Base-by-base conservation (phyloP, 306 rosid genomes). In the Betula pendula region DNA sequence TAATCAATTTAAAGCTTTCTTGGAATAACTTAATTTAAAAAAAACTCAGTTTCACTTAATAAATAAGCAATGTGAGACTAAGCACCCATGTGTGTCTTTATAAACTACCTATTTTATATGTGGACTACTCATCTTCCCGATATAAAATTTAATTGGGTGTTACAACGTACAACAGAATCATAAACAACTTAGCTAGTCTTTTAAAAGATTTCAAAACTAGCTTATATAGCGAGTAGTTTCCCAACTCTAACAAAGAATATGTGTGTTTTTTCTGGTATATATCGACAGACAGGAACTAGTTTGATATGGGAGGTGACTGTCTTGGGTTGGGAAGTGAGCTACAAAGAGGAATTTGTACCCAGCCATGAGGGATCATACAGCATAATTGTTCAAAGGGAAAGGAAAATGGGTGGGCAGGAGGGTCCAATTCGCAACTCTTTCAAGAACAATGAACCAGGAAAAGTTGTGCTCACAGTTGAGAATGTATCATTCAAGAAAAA, bases 291-390 rank as follows among this genome's bases (percentile, higher is more conserved):
- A 72, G 88, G 90, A 58, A 78, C 47, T 74, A 77, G 62, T 1
- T 29, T 84, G 65, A 52, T 87, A 51, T 87, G 90, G 90, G 90
- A 87, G 60, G 47, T 87, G 76, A 55, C 71, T 29, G 85, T 84
- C 49, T 43, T 84, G 74, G 90, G 88, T 20, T 87, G 90, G 90
- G 90, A 87, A 24, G 85, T 87, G 29, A 87, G 77, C 73, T 87
- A 87, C 85, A 87, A 77, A 76, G 90, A 84, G 76, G 90, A 87
- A 67, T 87, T 87, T 75, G 74, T 75, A 60, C 90, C 90, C 0
- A 69, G 3, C 22, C 81, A 87, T 62, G 90, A 87, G 44, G 90
- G 84, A 14, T 87, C 88, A 6, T 87, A 87, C 73, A 85, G 85
- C 8, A 56, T 87, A 12, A 82, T 87, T 71, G 85, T 87, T 74